Evolutionary conservation across 1,284 basidiomycete genomes (phyloP).

Genomic region (Tilletia setariae): DNA sequence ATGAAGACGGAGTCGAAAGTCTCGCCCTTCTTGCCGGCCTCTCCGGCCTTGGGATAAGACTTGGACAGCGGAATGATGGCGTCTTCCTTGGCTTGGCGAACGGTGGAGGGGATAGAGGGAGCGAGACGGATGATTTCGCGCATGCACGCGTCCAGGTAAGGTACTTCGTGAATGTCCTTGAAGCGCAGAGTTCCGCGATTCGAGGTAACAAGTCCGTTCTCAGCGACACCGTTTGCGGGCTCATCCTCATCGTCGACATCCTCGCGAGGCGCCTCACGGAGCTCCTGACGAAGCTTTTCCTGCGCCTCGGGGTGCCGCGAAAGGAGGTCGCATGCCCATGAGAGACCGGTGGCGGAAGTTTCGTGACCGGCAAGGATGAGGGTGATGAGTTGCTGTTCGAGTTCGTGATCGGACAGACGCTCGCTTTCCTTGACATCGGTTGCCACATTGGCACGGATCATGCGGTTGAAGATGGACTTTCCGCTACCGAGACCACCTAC

Average conservation of each 20-base stretch:
- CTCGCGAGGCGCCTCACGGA: conserved; percentile 25
- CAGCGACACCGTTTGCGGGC: neutral
- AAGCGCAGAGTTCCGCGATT: conserved; percentile 25
- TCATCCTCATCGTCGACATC: conserved; percentile 27
- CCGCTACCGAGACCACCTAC: neutral
- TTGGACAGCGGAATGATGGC: conserved; percentile 40
- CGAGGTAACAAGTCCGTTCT: conserved; percentile 10
- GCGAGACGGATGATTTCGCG: conserved; percentile 42
- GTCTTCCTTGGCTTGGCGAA: conserved; percentile 32
- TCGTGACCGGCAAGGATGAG: conserved; percentile 79
- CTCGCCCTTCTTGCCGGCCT: conserved; percentile 18
- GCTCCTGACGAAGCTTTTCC: conserved; percentile 32
- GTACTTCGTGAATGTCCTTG: conserved; percentile 28
- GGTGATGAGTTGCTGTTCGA: conserved; percentile 72
- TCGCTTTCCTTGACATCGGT: conserved; percentile 55
- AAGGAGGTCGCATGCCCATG: conserved; percentile 72
- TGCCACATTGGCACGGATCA: conserved; percentile 50
- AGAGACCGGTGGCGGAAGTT: conserved; percentile 72
- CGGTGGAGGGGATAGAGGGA: conserved; percentile 41
- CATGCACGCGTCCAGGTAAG: conserved; percentile 39
- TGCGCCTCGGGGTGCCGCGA: conserved; percentile 67
- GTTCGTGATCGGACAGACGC: conserved; percentile 66
- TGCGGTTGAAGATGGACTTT: conserved; percentile 44
- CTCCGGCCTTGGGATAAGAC: conserved; percentile 32
- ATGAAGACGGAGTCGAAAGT: conserved; percentile 39